Evolutionary conservation across 352 stramenopile genomes (phyloP).

Genomic region (Globisporangium nunn): DNA sequence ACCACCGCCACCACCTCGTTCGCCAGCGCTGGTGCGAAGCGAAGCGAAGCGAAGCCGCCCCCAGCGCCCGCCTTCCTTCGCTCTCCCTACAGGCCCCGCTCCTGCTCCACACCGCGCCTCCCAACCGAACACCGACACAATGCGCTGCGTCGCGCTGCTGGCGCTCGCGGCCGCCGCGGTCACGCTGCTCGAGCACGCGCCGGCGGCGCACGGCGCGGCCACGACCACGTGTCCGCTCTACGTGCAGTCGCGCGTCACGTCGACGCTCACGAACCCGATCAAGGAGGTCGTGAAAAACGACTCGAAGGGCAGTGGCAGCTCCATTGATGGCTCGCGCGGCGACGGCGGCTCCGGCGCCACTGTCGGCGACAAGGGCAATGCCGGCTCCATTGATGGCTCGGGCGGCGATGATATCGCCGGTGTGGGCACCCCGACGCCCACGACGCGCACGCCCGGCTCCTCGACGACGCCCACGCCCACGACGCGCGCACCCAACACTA

Average conservation of each 20-base stretch:
- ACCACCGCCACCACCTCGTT: neutral
- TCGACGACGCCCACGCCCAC: slow-evolving; percentile 8
- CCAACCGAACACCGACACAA: neutral
- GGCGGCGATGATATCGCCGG: neutral
- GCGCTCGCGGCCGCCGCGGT: slow-evolving; percentile 17
- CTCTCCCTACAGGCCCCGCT: neutral
- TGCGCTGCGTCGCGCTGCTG: slow-evolving; percentile 13
- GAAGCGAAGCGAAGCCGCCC: no score
- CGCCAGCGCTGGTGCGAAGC: no score
- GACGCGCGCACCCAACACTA: neutral
- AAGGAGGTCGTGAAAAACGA: slow-evolving; percentile 27
- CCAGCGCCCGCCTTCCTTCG: neutral
- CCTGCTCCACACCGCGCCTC: neutral
- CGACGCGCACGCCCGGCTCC: neutral
- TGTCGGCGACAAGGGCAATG: neutral
- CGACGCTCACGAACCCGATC: slow-evolving; percentile 54
- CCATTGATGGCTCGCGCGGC: slow-evolving; percentile 2
- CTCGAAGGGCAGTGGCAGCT: slow-evolving; percentile 4
- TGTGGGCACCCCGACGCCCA: neutral
- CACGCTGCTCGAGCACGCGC: slow-evolving; percentile 14
- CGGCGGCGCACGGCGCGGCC: slow-evolving; percentile 5
- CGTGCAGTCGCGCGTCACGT: slow-evolving; percentile 46
- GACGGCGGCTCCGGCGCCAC: slow-evolving; percentile 1
- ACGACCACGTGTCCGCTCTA: slow-evolving; percentile 54
- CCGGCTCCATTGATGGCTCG: neutral